Evolutionary conservation across 2,329 filamentous ascomycete genomes (phyloP).

Genomic region (Pseudofabraea citricarpa): DNA sequence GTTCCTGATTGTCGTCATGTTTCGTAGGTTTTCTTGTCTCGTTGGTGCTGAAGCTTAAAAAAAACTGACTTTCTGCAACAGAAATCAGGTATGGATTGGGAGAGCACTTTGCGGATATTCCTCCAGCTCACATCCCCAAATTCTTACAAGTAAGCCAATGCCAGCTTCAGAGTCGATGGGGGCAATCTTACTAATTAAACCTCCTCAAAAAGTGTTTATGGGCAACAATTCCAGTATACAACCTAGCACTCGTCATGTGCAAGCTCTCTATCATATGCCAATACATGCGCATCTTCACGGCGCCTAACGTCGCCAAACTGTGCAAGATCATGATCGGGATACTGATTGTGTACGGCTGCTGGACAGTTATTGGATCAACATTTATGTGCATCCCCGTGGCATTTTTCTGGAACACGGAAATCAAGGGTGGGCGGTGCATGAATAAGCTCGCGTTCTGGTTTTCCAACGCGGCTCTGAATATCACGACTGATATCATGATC

Average conservation of each 20-base stretch:
- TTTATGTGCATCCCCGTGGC: slow-evolving; percentile 22
- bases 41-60: neutral
- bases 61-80: neutral
- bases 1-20: neutral
- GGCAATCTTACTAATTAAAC: neutral
- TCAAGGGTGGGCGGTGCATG: neutral
- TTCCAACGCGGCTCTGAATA: slow-evolving; percentile 36
- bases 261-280: slow-evolving; percentile 26
- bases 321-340: slow-evolving; percentile 17
- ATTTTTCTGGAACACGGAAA: slow-evolving; percentile 3
- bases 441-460: slow-evolving; percentile 34
- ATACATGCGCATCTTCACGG: slow-evolving; percentile 23
- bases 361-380: slow-evolving; percentile 21
- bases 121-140: neutral
- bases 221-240: slow-evolving; percentile 23
- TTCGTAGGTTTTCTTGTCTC: neutral
- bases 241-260: slow-evolving; percentile 19
- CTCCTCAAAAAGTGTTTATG: slow-evolving; percentile 15
- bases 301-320: slow-evolving; percentile 15
- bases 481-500: slow-evolving; percentile 29
- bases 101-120: neutral
- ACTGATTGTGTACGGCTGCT: slow-evolving; percentile 21
- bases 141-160: neutral
- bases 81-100: slow-evolving; percentile 1
- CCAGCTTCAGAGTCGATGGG: neutral